Evolutionary conservation across 768 basidiomycete genomes (phyloP).

Genomic region (Lactarius psammicola): DNA sequence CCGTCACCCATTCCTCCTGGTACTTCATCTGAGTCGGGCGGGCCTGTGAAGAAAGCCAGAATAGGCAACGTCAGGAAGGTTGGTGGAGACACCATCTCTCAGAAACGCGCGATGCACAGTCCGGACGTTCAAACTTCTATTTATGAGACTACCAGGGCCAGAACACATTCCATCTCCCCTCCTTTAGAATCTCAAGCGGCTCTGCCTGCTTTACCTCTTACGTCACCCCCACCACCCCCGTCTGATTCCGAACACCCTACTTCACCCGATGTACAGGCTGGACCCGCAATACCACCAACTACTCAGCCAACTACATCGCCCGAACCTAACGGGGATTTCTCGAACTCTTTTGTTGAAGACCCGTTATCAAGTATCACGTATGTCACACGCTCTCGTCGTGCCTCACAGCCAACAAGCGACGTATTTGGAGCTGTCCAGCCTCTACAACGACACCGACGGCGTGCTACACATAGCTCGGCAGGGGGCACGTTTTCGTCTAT

Average conservation of each 20-base stretch:
- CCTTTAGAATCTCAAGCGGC: constrained; percentile 5
- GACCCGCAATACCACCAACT: neutral
- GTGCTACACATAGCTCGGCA: constrained; percentile 13
- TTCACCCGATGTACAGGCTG: neutral
- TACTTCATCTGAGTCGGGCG: constrained; percentile 2
- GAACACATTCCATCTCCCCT: neutral
- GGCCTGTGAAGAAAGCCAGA: constrained; percentile 8
- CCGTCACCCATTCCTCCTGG: neutral
- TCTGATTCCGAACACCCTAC: neutral
- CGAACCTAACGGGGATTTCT: neutral
- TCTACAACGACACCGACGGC: constrained; percentile 11
- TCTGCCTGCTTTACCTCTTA: neutral
- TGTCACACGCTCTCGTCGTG: constrained; percentile 22
- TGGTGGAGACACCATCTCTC: constrained; percentile 8
- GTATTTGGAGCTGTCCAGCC: constrained; percentile 37
- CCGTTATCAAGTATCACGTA: neutral
- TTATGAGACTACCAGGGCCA: neutral
- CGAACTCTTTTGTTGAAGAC: neutral
- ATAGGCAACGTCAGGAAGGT: constrained; percentile 16
- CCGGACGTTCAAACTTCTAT: neutral
- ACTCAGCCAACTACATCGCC: neutral
- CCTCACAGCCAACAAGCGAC: constrained; percentile 37
- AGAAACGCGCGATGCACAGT: constrained; percentile 2
- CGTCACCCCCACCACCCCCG: neutral
- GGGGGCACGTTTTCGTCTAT: constrained; percentile 58